phyloP scores from a whole-genome alignment of 2,329 filamentous ascomycete genomes.

The Thielaviopsis ethacetica region DNA sequence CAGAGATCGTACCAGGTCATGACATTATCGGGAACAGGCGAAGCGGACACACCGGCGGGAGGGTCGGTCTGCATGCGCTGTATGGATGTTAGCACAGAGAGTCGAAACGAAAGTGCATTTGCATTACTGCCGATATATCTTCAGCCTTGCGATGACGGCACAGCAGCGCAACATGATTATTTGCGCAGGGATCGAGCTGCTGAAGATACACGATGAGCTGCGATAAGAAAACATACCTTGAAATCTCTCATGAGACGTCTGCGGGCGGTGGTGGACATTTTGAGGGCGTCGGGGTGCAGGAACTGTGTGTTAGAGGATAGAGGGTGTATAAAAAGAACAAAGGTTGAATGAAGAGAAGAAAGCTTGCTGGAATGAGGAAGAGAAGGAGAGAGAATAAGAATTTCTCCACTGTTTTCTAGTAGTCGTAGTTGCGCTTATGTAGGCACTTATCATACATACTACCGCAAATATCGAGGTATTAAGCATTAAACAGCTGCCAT shows the following conservation, averaged over 20 bases:
- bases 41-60: conserved; percentile 89
- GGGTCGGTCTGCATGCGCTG: conserved; percentile 99
- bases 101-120: no score
- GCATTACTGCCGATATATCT: no score
- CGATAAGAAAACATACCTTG: conserved; percentile 53
- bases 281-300: no score
- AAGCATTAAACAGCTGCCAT: no score
- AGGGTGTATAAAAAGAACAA: not conserved
- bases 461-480: no score
- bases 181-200: not conserved
- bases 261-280: conserved; percentile 77
- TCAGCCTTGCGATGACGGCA: no score
- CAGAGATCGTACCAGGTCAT: conserved; percentile 65
- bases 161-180: no score
- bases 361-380: no score
- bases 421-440: no score
- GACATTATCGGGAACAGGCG: conserved; percentile 87
- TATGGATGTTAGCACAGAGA: conserved; percentile 11
- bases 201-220: not conserved
- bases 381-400: not conserved
- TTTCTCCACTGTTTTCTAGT: no score
- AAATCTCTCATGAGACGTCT: conserved; percentile 98
- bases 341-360: no score
- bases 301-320: conserved; percentile 12
- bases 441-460: no score